Percentiles rank a stretch among this genome's conserved stretches.
phyloP scores from a whole-genome alignment of 768 basidiomycete species.

The Omphalotus guepiniiformis region DNA sequence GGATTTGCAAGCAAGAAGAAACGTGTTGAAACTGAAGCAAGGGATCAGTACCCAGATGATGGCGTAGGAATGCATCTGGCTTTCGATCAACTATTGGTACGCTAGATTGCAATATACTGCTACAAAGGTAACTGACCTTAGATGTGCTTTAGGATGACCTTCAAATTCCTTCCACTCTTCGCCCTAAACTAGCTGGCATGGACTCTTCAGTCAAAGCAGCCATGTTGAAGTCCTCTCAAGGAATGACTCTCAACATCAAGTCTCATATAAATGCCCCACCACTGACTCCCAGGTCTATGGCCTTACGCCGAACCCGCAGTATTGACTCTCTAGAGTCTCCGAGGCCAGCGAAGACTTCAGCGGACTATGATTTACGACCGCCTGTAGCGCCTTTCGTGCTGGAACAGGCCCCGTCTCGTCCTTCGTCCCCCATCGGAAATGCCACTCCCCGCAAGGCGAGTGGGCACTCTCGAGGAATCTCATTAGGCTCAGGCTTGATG shows the following conservation, averaged over 20 bases:
- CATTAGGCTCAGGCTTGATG: slow-evolving; percentile 49
- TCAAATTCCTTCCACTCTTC: slow-evolving; percentile 75
- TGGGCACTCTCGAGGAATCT: slow-evolving; percentile 59
- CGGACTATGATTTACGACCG: slow-evolving; percentile 35
- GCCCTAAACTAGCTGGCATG: slow-evolving; percentile 77
- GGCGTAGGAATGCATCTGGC: slow-evolving; percentile 53
- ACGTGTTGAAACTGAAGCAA: slow-evolving; percentile 39
- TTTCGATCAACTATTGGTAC: slow-evolving; percentile 78
- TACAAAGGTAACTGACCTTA: slow-evolving; percentile 4
- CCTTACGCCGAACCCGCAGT: slow-evolving; percentile 65
- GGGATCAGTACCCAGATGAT: slow-evolving; percentile 31
- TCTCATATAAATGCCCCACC: slow-evolving; percentile 27
- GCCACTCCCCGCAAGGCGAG: slow-evolving; percentile 37
- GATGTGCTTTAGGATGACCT: slow-evolving; percentile 65
- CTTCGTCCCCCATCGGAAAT: slow-evolving; percentile 33
- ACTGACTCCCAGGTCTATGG: slow-evolving; percentile 42
- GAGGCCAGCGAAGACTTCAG: slow-evolving; percentile 34
- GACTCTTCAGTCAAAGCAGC: slow-evolving; percentile 85
- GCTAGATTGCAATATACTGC: slow-evolving; percentile 19
- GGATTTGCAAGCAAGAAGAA: slow-evolving; percentile 37
- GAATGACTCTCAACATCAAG: slow-evolving; percentile 42
- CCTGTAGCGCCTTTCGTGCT: slow-evolving; percentile 32
- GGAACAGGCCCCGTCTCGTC: slow-evolving; percentile 35
- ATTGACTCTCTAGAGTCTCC: slow-evolving; percentile 67
- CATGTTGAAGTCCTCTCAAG: slow-evolving; percentile 84